Evolutionary conservation across 371 early-diverging fungal genomes (phyloP).

Genomic region (Mortierella sp.): DNA sequence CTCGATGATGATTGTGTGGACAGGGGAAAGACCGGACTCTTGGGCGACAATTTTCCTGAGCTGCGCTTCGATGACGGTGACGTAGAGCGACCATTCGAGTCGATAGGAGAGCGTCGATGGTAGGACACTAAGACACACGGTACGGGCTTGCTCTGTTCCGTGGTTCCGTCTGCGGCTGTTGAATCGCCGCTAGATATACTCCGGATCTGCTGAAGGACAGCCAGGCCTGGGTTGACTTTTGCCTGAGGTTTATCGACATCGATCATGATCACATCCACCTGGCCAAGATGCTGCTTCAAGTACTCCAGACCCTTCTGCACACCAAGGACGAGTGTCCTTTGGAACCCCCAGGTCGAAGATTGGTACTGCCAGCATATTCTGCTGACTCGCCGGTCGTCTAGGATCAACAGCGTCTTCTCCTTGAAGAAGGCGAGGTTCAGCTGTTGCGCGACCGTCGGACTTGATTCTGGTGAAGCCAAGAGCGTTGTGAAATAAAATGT

Average conservation of each 20-base stretch:
- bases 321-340: conserved; percentile 18
- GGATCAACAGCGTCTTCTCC: conserved; percentile 24
- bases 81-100: not conserved
- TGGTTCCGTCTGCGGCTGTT: too few relatives aligned
- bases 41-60: not conserved
- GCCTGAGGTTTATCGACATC: conserved; percentile 27
- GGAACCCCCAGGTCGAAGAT: conserved; percentile 43
- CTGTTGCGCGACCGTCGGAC: conserved; percentile 26
- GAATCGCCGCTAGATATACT: not conserved
- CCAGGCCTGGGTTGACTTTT: conserved; percentile 22
- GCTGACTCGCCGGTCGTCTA: conserved; percentile 32
- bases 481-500: conserved; percentile 31
- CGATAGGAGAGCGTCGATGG: conserved; percentile 13
- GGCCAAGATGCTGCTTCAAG: conserved; percentile 11
- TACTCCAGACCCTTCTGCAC: conserved; percentile 30
- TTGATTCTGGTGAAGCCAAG: conserved; percentile 25
- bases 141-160: conserved; percentile 9
- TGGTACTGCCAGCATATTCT: conserved; percentile 29
- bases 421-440: conserved; percentile 28
- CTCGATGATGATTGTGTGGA: not conserved
- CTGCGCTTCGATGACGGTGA: not conserved
- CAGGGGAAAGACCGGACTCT: conserved; percentile 5
- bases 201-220: conserved; percentile 24
- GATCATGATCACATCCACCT: conserved; percentile 24
- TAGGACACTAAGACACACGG: conserved; percentile 38